Evolutionary conservation across 192 early-diverging fungal species (phyloP), one percentile per base, ranked within the genome.

Genomic region (Allomyces macrogynus): DNA sequence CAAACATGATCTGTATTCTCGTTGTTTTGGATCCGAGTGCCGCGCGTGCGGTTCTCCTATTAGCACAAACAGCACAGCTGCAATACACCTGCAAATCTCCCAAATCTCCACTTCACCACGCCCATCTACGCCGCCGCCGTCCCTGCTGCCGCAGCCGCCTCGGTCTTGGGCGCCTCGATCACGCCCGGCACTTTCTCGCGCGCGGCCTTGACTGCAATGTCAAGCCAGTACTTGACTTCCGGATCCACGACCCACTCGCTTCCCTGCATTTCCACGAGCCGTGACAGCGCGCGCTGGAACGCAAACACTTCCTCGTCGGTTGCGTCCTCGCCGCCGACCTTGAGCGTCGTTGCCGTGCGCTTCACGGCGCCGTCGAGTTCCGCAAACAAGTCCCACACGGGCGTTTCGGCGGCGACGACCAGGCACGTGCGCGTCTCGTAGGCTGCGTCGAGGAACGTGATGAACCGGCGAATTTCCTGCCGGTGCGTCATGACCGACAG

Each of bases 251-350:
- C 79, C 89, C 89, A 91, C 57, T 82, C 76, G 49, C 75, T 75
- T 23, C 86, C 85, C 63, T 86, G 91, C 95, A 98, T 98, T 76
- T 98, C 90, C 42, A 88, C 81, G 43, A 98, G 70, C 23, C 95
- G 82, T 60, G 90, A 93, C 32, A 95, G 72, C 8, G 95, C 92
- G 62, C 95, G 77, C 74, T 90, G 87, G 66, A 98, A 94, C 16
- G 95, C 93, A 85, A 98, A 98, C 12, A 85, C 82, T 70, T 98
- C 95, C 71, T 98, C 95, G 60, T 90, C 84, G 23, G 90, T 90
- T 24, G 84, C 63, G 3, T 64, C 71, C 1, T 74, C 70, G 7
- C n/a, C n/a, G n/a, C 70, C 60, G 23, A 73, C 65, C 60, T 63
- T 66, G 27, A 75, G 69, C 2, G 73, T 65, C 64, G 77, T 67